Base-by-base conservation (phyloP, 495 filamentous ascomycete genomes). In the Lineolata rhizophorae region DNA sequence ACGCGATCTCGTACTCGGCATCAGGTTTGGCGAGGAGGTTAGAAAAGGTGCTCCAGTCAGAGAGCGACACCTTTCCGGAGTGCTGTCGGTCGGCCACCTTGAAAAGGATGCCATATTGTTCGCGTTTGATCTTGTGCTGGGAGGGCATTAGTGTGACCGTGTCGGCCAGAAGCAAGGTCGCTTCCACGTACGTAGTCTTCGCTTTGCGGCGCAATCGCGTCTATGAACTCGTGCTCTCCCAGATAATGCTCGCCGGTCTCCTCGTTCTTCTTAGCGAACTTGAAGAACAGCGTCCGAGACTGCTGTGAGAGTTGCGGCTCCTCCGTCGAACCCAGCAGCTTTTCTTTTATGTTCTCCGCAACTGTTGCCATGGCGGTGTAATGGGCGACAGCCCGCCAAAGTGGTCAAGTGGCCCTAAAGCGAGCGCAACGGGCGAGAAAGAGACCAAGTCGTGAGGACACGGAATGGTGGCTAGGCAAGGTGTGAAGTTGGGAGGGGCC, bases 1-100 rank as follows among this genome's bases (percentile, higher is more conserved):
- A 97, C 3, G 84, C 85, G 41, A 97, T 94, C 55, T 97, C 84
- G 50, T 97, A 97, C 52, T 97, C 90, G 45, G 87, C 90, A 41
- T 95, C 87, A 38, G 87, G 82, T 50, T 93, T 94, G 31, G 65
- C 64, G 21, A 97, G 69, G 34, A 97, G 68, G 57, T 92, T 85
- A 53, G 93, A 76, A 50, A 94, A 97, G 28, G 72, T 75, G 10
- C 62, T 70, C 83, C 83, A 97, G 53, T 97, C 87, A 37, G 68
- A 61, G 18, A 97, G 52, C 38, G 50, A 77, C 20, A 97, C 58
- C 43, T 65, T 71, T 34, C 82, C 81, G 15, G 55, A 55, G 32
- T 60, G 66, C 27, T 64, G 64, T 31, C 78, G 65, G 52, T 97
- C 87, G 37, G 87, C 87, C 20, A 97, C 72, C 34, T 59, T 55